Evolutionary conservation across 164 flowering plant genomes (phyloP), one percentile per base, ranked within the genome.

Genomic region (Malania oleifera): DNA sequence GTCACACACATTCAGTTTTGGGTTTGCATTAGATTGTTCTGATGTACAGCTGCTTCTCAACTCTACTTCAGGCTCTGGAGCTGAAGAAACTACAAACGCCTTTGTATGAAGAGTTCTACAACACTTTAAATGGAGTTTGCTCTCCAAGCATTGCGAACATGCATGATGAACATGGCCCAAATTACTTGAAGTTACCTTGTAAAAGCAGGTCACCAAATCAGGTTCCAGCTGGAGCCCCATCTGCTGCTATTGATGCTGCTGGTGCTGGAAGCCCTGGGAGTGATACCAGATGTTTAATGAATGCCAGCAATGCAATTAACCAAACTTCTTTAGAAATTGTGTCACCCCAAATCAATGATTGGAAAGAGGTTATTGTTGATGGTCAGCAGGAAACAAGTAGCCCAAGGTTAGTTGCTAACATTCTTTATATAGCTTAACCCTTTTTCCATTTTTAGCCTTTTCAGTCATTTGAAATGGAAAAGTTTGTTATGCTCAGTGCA

Each of bases 11-110:
- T 31, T 31, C 35, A 4, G 35, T 31, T 31, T 31, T 31, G 35
- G 35, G 35, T 31, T 56, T 26, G 43, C 45, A 22, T 27, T 31
- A 12, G 24, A 69, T 6, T 14, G 29, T 66, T 26, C 50, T 27
- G 13, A 9, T 22, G 17, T 26, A 34, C 14, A 37, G 18, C 28
- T 24, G 11, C 14, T 17, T 28, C 4, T 51, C 18, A 46, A 44
- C 27, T 23, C 25, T 23, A n/a, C 12, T 15, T 29, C 67, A 79
- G 82, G 82, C 82, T 53, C 53, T 73, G 28, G 82, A 79, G 51
- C 61, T 79, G 61, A 79, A 76, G 76, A 79, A 73, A 54, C 58
- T 79, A 58, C 82, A 79, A 44, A 66, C 82, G 15, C 82, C 82
- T 28, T 54, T 79, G 31, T 79, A 76, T 52, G 82, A 79, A 67